Evolutionary conservation across 345 rosid species (phyloP), one percentile per base, ranked within the genome.

Genomic region (Salix dunnii): DNA sequence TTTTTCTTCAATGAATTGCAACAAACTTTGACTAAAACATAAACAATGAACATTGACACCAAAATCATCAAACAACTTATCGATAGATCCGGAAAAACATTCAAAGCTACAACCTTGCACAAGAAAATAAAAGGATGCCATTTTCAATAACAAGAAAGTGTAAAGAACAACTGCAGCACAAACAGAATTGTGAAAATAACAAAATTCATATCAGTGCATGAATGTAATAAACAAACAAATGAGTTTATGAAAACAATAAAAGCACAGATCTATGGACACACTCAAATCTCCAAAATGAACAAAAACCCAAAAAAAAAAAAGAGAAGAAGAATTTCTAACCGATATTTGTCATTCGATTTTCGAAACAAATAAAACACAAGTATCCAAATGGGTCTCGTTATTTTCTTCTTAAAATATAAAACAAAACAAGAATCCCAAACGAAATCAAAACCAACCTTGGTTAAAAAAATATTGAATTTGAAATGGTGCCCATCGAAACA

Each of bases 1-100:
- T 84, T 83, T 84, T 82, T 81, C 86, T 82, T 79, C 81, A 67
- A 78, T 58, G 43, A 68, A 77, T 68, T 55, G 83, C 83, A 83
- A 83, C 55, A 62, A 53, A 66, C 30, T 43, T 78, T 67, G 69
- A 82, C 65, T 74, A 78, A 80, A 36, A 78, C 74, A 80, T 74
- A 76, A 82, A 62, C 71, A 68, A 80, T 58, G 66, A 77, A 80
- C 73, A 42, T 42, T 42, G 46, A 42, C 62, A 33, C 28, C 66
- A 49, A 35, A 63, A 48, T 5, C 27, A 62, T 38, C 49, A 25
- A 75, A 53, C 33, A 75, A 75, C 35, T 33, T 21, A n/a, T 21
- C 27, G 27, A 61, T 3, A 42, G 46, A 42, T 42, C 46, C 46
- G 0, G 46, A 42, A 11, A 11, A 42, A 42, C 62, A 58, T 18